Conservation (phyloP, 2,329 filamentous ascomycete genomes). For the Pseudogymnoascus sp. region DNA sequence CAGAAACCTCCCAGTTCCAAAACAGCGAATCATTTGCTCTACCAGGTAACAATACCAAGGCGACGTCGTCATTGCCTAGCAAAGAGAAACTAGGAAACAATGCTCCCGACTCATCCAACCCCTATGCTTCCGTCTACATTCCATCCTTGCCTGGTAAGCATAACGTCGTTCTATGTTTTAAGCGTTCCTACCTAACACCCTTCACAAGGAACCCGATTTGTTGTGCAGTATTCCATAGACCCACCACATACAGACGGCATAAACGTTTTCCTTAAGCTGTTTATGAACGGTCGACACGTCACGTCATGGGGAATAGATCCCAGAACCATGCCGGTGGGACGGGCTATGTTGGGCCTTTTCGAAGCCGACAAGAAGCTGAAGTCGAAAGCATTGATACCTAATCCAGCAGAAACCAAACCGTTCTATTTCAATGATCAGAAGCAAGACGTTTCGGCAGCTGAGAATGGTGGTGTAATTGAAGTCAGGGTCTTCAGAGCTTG, state of each 20-base stretch:
- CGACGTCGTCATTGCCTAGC: background rate
- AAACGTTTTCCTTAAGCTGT: constrained; percentile 48
- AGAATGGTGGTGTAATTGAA: constrained; percentile 50
- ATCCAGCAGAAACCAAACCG: constrained; percentile 41
- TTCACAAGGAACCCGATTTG: constrained; percentile 43
- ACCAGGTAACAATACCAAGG: background rate
- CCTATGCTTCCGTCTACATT: constrained; percentile 48
- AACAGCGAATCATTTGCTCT: constrained; percentile 18
- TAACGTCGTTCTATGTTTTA: background rate
- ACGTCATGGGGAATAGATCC: constrained; percentile 46
- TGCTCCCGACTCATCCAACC: constrained; percentile 15
- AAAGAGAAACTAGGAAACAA: background rate
- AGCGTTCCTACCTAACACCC: background rate
- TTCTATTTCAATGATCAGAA: constrained; percentile 41
- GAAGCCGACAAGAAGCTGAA: constrained; percentile 39
- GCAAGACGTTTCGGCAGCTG: constrained; percentile 32
- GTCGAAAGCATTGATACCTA: constrained; percentile 26
- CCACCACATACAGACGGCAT: constrained; percentile 29
- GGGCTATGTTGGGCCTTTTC: constrained; percentile 42
- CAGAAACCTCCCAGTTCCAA: constrained; percentile 40
- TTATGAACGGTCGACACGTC: constrained; percentile 47
- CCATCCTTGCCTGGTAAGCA: constrained; percentile 44
- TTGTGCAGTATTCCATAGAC: constrained; percentile 41
- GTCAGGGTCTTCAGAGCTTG: constrained; percentile 46
- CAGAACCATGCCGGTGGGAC: constrained; percentile 29